phyloP scores from a whole-genome alignment of 164 flowering plant genomes.

The Piper betle region DNA sequence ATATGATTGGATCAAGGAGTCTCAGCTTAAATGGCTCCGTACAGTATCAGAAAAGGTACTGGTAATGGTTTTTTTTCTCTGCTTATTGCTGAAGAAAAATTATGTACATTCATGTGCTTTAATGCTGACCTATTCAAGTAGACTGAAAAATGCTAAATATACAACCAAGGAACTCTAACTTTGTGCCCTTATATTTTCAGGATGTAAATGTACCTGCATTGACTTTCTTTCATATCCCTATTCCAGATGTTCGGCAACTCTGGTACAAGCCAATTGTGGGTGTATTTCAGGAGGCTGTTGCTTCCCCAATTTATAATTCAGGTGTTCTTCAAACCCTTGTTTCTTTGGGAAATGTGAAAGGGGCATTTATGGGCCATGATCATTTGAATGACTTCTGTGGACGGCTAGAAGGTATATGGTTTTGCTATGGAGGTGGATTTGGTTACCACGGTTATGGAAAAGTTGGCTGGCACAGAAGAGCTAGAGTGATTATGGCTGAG shows the following conservation, averaged over 20 bases:
- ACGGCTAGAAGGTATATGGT: conserved; percentile 52
- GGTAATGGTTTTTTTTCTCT: conserved; percentile 19
- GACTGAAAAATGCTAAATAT: background rate
- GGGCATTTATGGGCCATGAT: conserved; percentile 84
- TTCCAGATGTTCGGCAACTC: conserved; percentile 67
- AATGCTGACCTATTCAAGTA: background rate
- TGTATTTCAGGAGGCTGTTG: conserved; percentile 56
- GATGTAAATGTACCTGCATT: conserved; percentile 24
- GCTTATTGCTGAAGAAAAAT: background rate
- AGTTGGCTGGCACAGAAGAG: conserved; percentile 69
- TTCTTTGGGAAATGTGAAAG: conserved; percentile 58
- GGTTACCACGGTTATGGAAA: conserved; percentile 89
- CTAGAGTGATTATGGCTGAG: conserved; percentile 49
- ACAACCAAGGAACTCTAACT: background rate
- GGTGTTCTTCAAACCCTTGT: conserved; percentile 57
- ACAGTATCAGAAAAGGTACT: conserved; percentile 24
- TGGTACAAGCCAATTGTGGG: conserved; percentile 35
- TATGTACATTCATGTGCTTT: background rate
- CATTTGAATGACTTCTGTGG: conserved; percentile 91
- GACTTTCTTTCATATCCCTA: conserved; percentile 84
- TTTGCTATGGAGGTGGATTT: conserved; percentile 86
- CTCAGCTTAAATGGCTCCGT: conserved; percentile 76
- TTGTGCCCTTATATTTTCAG: conserved; percentile 1
- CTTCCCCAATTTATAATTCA: conserved; percentile 58
- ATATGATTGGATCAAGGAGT: conserved; percentile 88